Evolutionary conservation across 2,329 filamentous ascomycete species (phyloP).

Genomic region (Pestalotiopsis sp.): DNA sequence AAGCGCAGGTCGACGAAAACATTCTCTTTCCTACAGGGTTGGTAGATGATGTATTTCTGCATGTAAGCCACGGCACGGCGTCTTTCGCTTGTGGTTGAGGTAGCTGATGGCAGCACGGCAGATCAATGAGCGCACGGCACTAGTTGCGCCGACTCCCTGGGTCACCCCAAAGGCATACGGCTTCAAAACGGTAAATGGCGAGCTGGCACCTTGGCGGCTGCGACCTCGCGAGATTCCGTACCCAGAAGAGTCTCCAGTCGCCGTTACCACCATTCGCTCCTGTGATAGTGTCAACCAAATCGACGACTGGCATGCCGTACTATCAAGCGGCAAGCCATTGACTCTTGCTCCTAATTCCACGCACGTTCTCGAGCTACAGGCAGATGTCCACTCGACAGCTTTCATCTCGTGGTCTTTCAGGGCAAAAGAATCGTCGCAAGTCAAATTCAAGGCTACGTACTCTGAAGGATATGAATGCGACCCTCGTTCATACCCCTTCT

Average conservation of each 20-base stretch:
- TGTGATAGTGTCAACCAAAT: neutral
- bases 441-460: neutral
- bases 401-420: constrained; percentile 7
- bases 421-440: neutral
- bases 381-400: constrained; percentile 10
- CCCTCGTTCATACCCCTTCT: constrained; percentile 4
- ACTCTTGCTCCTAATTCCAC: neutral
- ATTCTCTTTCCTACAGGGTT: constrained; percentile 3
- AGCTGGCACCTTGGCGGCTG: constrained; percentile 10
- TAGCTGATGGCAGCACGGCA: neutral
- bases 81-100: neutral
- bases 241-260: neutral
- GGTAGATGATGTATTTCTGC: constrained; percentile 8
- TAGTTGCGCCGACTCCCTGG: neutral
- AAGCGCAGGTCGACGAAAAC: neutral
- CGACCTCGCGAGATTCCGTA: neutral
- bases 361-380: constrained; percentile 4
- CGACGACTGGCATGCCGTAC: neutral
- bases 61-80: neutral
- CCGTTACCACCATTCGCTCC: neutral
- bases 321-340: neutral
- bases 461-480: constrained; percentile 10
- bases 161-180: neutral
- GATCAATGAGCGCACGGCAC: constrained; percentile 9
- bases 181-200: constrained; percentile 9